phyloP scores from a whole-genome alignment of 2,329 filamentous ascomycete genomes.

The Clonostachys rosea region DNA sequence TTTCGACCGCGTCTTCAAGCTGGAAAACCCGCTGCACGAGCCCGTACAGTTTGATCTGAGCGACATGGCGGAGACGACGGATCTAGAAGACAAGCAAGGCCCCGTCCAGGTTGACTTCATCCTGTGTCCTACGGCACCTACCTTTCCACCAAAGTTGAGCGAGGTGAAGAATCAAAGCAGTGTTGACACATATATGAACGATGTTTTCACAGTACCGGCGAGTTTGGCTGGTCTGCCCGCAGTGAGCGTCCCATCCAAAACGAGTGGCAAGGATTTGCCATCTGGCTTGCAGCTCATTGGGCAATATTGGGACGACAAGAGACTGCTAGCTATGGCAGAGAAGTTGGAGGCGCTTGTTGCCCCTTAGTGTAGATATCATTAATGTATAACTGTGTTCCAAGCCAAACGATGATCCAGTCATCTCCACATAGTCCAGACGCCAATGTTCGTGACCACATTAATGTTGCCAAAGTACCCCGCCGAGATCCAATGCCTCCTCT shows the following conservation, averaged over 20 bases:
- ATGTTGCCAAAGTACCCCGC: no score
- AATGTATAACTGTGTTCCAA: slow-evolving; percentile 2
- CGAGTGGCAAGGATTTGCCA: slow-evolving; percentile 21
- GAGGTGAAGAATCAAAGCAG: slow-evolving; percentile 49
- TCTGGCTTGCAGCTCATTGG: slow-evolving; percentile 71
- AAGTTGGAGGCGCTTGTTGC: slow-evolving; percentile 26
- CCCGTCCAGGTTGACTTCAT: slow-evolving; percentile 75
- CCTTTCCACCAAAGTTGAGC: slow-evolving; percentile 60
- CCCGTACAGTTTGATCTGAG: slow-evolving; percentile 52
- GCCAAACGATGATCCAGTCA: no score
- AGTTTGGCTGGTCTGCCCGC: slow-evolving; percentile 89
- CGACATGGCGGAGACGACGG: slow-evolving; percentile 50
- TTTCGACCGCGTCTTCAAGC: slow-evolving; percentile 74
- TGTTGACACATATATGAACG: slow-evolving; percentile 78
- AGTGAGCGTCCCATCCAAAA: slow-evolving; percentile 65
- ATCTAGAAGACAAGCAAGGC: slow-evolving; percentile 50
- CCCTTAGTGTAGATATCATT: slow-evolving; percentile 5
- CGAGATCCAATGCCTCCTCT: no score
- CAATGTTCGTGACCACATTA: no score
- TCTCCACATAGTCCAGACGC: no score
- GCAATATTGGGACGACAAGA: slow-evolving; percentile 73
- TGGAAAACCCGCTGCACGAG: slow-evolving; percentile 63
- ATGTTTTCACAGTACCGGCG: slow-evolving; percentile 93
- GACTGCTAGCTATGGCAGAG: slow-evolving; percentile 55
- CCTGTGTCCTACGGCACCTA: slow-evolving; percentile 82